Evolutionary conservation across 768 basidiomycete species (phyloP).

Genomic region (Agaricus subrufescens): DNA sequence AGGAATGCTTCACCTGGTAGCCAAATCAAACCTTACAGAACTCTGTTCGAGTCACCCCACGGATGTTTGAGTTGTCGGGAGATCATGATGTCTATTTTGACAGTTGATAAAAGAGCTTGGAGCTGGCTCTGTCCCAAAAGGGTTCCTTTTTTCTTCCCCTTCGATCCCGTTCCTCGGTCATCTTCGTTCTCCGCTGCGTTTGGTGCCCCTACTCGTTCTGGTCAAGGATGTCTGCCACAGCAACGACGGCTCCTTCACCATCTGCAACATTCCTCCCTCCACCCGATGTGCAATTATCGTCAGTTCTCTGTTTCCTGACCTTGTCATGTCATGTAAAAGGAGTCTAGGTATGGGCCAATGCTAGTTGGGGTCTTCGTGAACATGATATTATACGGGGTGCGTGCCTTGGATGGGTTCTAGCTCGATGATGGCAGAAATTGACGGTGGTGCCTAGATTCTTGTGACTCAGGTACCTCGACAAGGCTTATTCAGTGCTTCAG

Average conservation of each 20-base stretch:
- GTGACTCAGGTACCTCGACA: constrained; percentile 26
- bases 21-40: no score
- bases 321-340: background rate
- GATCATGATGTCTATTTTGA: no score
- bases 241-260: background rate
- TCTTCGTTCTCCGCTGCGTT: no score
- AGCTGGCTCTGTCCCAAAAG: no score
- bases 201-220: background rate
- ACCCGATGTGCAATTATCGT: constrained; percentile 28
- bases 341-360: constrained; percentile 38
- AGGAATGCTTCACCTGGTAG: no score
- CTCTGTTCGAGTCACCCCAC: no score
- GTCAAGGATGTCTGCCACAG: constrained; percentile 8
- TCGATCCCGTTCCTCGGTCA: background rate
- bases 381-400: constrained; percentile 43
- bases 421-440: background rate
- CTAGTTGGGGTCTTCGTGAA: constrained; percentile 37
- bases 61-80: no score
- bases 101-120: background rate
- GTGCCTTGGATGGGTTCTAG: constrained; percentile 5
- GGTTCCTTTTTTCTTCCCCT: background rate
- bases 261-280: constrained; percentile 8
- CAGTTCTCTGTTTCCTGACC: constrained; percentile 8
- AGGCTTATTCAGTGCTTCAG: background rate
- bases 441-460: constrained; percentile 23